Evolutionary conservation across 768 basidiomycete genomes (phyloP), one percentile per base, ranked within the genome.

Genomic region (Lentinula sp.): DNA sequence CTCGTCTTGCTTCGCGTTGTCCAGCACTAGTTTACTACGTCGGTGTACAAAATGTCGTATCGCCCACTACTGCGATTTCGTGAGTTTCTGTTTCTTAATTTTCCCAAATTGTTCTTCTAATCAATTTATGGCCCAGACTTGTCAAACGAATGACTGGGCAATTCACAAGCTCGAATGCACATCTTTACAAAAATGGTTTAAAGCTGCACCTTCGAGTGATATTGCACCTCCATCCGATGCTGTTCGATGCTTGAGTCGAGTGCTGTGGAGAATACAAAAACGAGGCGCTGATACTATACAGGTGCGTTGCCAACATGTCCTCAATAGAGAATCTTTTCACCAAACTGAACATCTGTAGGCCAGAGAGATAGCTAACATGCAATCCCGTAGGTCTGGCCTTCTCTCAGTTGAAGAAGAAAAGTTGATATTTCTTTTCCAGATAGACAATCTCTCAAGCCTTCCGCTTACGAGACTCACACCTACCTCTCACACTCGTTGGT

Each of bases 81-180:
- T 93, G 68, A 40, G 18, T 3, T 43, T 43, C 40, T n/a, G 18
- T 3, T 43, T 43, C 40, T n/a, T n/a, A 35, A 13, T 37, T 16
- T 5, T 55, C 18, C 37, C 7, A 32, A 21, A 16, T 43, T 61
- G 21, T 45, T 64, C 46, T 7, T 52, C 32, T 59, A 28, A 50
- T 37, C 23, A 23, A 61, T 63, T 34, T 9, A 31, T 51, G 46
- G 9, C 34, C 54, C 65, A 91, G 86, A 70, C 69, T 42, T 94
- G 92, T 67, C 91, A 93, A 75, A 84, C 74, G 43, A 69, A 70
- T 32, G 93, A 92, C 65, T 94, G 93, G 94, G 21, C 67, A 0
- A 39, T 81, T 2, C 95, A 97, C 71, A 91, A 87, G 70, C 70
- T 72, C 1, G 95, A 98, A 78, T 98, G 96, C 67, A 61, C 63